Conservation (phyloP, 441 rosid genomes). For the Erysimum pusillum region DNA sequence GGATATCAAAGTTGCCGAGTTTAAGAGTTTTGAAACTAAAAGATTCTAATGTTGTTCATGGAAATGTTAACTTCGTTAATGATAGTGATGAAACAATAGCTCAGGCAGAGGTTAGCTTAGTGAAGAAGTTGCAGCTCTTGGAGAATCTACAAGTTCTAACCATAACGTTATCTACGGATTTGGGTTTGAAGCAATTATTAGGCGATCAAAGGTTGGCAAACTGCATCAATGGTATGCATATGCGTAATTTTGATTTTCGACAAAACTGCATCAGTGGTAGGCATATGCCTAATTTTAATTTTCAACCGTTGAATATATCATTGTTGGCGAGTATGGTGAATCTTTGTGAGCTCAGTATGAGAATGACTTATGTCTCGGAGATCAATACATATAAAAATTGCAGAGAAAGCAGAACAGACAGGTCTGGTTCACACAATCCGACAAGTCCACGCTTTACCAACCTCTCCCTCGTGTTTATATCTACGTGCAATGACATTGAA, state of each 20-base stretch:
- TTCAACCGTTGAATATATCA: background rate
- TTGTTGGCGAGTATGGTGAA: background rate
- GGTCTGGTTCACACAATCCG: background rate
- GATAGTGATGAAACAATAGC: no score
- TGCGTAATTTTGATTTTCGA: no score
- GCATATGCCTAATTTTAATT: no score
- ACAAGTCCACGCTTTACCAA: background rate
- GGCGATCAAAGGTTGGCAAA: no score
- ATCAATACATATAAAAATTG: background rate
- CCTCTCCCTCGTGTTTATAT: fast-evolving
- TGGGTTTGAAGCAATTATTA: no score
- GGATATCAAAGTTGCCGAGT: constrained; percentile 36
- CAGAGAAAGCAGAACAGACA: background rate
- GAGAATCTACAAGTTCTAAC: constrained; percentile 10
- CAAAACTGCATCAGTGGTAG: no score
- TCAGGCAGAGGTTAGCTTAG: background rate
- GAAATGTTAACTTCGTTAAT: background rate
- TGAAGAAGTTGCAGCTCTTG: constrained; percentile 29
- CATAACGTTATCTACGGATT: no score
- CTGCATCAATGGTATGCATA: no score
- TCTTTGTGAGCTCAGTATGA: fast-evolving
- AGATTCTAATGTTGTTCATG: background rate
- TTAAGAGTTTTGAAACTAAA: constrained; percentile 37
- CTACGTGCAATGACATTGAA: background rate
- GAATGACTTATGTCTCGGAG: background rate